Percentiles rank a stretch among this genome's conserved stretches.
Evolutionary conservation across 2,329 filamentous ascomycete genomes (phyloP).

Genomic region (Colletotrichum plurivorum): DNA sequence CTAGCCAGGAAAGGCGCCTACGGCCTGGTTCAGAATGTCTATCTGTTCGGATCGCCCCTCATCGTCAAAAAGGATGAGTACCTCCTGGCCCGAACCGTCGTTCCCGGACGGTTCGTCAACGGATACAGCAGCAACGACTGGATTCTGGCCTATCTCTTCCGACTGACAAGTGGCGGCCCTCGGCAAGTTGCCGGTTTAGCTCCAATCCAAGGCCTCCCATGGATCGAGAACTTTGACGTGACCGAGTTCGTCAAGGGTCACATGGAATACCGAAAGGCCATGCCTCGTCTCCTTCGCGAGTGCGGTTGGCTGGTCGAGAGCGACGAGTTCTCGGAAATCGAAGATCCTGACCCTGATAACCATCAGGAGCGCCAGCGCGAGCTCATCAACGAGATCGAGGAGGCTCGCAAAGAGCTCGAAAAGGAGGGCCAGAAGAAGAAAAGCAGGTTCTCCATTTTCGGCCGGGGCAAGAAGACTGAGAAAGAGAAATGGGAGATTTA

Average conservation of each 20-base stretch:
- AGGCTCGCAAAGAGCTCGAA: slow-evolving; percentile 89
- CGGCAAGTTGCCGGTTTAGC: slow-evolving; percentile 88
- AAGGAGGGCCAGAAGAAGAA: slow-evolving; percentile 76
- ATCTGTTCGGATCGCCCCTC: slow-evolving; percentile 91
- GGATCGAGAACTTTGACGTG: slow-evolving; percentile 90
- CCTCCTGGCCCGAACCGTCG: slow-evolving; percentile 82
- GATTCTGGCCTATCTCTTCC: slow-evolving; percentile 97
- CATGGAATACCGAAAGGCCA: slow-evolving; percentile 95
- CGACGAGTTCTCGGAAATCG: slow-evolving; percentile 96
- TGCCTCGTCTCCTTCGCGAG: slow-evolving; percentile 88
- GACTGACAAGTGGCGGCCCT: slow-evolving; percentile 92
- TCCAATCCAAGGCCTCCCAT: slow-evolving; percentile 80
- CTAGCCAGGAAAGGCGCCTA: slow-evolving; percentile 86
- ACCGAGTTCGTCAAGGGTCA: slow-evolving; percentile 90
- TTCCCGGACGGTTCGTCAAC: slow-evolving; percentile 94
- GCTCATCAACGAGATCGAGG: slow-evolving; percentile 96
- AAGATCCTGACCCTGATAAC: slow-evolving; percentile 96
- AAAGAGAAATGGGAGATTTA: slow-evolving; percentile 97
- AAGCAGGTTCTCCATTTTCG: slow-evolving; percentile 81
- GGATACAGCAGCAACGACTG: slow-evolving; percentile 96
- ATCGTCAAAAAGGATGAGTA: slow-evolving; percentile 95
- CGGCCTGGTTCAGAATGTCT: slow-evolving; percentile 94
- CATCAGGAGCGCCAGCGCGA: slow-evolving; percentile 90
- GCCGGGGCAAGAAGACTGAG: slow-evolving; percentile 82
- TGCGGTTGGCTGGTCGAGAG: slow-evolving; percentile 93